Conservation (phyloP, 2,329 filamentous ascomycete species). For the Fusarium torulosum region DNA sequence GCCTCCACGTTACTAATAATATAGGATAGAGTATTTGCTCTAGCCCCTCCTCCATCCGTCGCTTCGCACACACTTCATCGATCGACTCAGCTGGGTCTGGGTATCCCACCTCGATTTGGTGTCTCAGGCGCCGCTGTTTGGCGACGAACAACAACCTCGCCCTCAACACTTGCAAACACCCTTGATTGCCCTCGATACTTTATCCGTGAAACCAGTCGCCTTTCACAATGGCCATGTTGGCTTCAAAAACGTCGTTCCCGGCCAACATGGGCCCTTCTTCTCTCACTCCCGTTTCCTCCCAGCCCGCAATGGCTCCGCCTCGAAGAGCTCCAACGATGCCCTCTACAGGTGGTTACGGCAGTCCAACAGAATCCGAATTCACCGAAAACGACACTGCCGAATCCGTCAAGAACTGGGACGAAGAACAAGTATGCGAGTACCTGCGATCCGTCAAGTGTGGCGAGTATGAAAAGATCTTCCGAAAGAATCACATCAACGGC, state of each 20-base stretch:
- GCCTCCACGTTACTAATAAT: slow-evolving; percentile 43
- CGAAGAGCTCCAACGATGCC: slow-evolving; percentile 65
- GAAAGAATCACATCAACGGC: slow-evolving; percentile 95
- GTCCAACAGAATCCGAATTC: slow-evolving; percentile 93
- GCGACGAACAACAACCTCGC: slow-evolving; percentile 19
- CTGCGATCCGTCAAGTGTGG: slow-evolving; percentile 90
- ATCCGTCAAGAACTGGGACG: slow-evolving; percentile 87
- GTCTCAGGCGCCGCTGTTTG: slow-evolving; percentile 39
- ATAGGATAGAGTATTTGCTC: slow-evolving; percentile 22
- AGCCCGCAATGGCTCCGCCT: slow-evolving; percentile 63
- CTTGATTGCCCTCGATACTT: slow-evolving; percentile 9
- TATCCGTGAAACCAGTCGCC: slow-evolving; percentile 17
- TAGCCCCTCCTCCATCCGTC: slow-evolving; percentile 5
- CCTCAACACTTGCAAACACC: slow-evolving; percentile 9
- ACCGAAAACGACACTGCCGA: slow-evolving; percentile 84
- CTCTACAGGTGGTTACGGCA: slow-evolving; percentile 71
- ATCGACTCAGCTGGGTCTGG: slow-evolving; percentile 43
- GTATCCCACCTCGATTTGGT: slow-evolving; percentile 39
- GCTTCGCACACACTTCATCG: slow-evolving; percentile 20
- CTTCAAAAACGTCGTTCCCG: slow-evolving; percentile 78
- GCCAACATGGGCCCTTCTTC: slow-evolving; percentile 62
- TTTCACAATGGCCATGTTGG: slow-evolving; percentile 78
- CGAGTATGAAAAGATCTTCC: slow-evolving; percentile 91
- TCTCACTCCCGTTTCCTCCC: slow-evolving; percentile 62
- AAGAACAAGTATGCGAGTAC: slow-evolving; percentile 92